Evolutionary conservation across 2,329 filamentous ascomycete species (phyloP), one percentile per base, ranked within the genome.

Genomic region (Aspergillus sp.): DNA sequence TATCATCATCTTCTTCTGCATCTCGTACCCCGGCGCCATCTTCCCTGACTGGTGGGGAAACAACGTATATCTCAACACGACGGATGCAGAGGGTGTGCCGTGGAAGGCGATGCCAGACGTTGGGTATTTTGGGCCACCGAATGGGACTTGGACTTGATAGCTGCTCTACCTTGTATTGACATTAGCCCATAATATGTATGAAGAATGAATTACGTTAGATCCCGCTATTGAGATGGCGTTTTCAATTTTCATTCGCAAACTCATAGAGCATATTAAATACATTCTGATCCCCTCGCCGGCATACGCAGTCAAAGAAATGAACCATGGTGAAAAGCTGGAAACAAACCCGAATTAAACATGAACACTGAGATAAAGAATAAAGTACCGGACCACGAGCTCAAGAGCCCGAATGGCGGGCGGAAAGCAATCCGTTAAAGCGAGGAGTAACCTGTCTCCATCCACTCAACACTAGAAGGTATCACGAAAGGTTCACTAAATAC

Each of bases 1-100:
- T 1, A 68, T 71, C 33, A 58, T 70, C n/a, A 69, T 71, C 38
- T 70, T 71, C 55, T 69, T 70, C 41, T 66, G 61, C 22, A 61
- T 70, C 40, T 65, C 63, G 0, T 68, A 69, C 35, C 65, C 68
- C 7, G 64, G 65, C 4, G 68, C 59, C 1, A 54, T 56, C 5
- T 65, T 68, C 30, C 63, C 65, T 9, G 52, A 65, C 33, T 70
- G 68, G 68, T 70, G 68, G 62, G 65, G 67, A 16, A 68, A 69
- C 51, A 68, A 54, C 0, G 65, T 66, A 8, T 68, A 67, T 47
- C 20, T 66, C 42, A 65, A 69, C 50, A 69, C 66, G 26, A 63
- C 63, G 0, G 67, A 68, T 54, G 65, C 56, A 1, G 49, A 66
- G 35, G 65, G 65, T 9, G 56, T 67, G 14, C 42, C 66, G 3